phyloP scores from a whole-genome alignment of 768 basidiomycete species.

The Butyriboletus loyo region DNA sequence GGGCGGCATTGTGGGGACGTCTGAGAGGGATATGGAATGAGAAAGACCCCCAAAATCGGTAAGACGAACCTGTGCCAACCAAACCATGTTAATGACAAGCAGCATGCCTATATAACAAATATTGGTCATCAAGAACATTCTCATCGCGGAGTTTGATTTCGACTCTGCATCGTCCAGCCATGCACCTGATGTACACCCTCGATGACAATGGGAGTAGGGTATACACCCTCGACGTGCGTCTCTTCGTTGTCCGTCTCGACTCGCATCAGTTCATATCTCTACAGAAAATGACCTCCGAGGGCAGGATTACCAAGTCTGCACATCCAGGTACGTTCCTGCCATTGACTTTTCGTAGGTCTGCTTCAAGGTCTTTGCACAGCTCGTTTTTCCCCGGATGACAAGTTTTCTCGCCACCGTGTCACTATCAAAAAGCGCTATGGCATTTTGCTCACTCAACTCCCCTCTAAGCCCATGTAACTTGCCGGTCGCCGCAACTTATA shows the following conservation, averaged over 20 bases:
- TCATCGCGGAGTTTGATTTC: constrained; percentile 17
- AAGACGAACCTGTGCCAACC: not conserved
- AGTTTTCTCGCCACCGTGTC: constrained; percentile 96
- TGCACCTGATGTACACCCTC: constrained; percentile 97
- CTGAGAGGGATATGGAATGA: not conserved
- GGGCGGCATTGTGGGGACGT: constrained; percentile 32
- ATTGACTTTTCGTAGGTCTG: not conserved
- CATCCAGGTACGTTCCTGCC: constrained; percentile 73
- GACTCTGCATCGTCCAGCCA: constrained; percentile 37
- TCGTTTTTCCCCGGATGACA: constrained; percentile 98
- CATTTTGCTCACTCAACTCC: constrained; percentile 86
- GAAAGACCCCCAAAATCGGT: not conserved
- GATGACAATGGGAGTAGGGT: constrained; percentile 75
- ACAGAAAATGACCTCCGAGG: constrained; percentile 81
- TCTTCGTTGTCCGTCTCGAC: not conserved
- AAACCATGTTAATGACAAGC: too few relatives aligned
- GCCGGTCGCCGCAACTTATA: not conserved
- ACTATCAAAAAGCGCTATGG: constrained; percentile 93
- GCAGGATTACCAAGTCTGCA: constrained; percentile 89
- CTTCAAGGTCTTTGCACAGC: constrained; percentile 44
- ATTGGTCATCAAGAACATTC: not conserved
- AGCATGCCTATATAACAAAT: not conserved
- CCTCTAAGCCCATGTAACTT: constrained; percentile 78
- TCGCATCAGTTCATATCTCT: constrained; percentile 5
- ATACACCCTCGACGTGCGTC: constrained; percentile 89